Evolutionary conservation across 2,329 filamentous ascomycete species (phyloP), one percentile per base, ranked within the genome.

Genomic region (Fusarium graminum): DNA sequence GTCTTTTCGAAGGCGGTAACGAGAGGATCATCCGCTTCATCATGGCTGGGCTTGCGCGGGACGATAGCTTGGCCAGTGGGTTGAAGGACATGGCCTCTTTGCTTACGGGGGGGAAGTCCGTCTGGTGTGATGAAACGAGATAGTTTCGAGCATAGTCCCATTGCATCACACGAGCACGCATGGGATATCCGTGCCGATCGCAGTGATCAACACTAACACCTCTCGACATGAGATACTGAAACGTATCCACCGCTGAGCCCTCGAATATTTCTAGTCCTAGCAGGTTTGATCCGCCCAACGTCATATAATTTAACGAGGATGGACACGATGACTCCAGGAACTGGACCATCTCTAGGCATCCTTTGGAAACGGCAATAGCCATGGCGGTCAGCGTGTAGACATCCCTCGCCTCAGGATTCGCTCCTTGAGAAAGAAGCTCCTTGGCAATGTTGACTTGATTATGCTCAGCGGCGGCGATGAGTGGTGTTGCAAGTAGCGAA

Each of bases 1-100:
- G 44, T 38, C 2, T 34, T 13, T 1, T 7, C 7, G 1, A 7
- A 34, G 22, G 38, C 4, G 44, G 13, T 1, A 42, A 12, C 1
- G 44, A 34, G 0, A 25, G 12, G 10, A 42, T 17, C 4, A 55
- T 6, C 1, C n/a, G 28, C 14, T 29, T 55, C 16, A 34, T n/a
- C 4, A 10, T 6, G 11, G 19, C 0, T 1, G 32, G 7, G 4
- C 6, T n/a, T 8, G 7, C 14, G 5, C n/a, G 2, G 6, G 1
- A 34, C 7, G 32, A 7, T n/a, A 34, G 7, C 6, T n/a, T n/a
- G 4, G 32, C 16, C 32, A 34, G 12, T 14, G 32, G 32, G 32
- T 34, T 34, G 7, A 34, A 16, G 16, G 14, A 34, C 12, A n/a
- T 9, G 7, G 7, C 7, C 6, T 16, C 6, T 34, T 34, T 16